Evolutionary conservation across 2,329 filamentous ascomycete species (phyloP).

Genomic region (Simplicillium aogashimaense): DNA sequence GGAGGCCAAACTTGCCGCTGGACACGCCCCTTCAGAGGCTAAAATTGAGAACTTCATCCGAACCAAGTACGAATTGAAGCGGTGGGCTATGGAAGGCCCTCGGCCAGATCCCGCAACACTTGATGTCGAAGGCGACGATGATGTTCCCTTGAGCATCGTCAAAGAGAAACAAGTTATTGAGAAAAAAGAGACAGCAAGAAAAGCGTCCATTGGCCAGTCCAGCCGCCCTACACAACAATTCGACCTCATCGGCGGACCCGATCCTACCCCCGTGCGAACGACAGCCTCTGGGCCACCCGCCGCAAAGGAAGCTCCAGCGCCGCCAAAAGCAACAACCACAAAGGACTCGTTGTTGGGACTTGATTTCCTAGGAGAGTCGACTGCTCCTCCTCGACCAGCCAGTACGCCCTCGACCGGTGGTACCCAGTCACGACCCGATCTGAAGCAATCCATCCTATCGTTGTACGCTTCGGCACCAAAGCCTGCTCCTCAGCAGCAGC

Average conservation of each 20-base stretch:
- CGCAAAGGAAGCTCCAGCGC: conserved; percentile 41
- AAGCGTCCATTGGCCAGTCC: conserved; percentile 43
- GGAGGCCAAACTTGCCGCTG: conserved; percentile 86
- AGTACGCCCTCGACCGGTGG: conserved; percentile 60
- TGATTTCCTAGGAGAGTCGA: conserved; percentile 76
- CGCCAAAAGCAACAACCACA: conserved; percentile 58
- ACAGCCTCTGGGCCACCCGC: conserved; percentile 61
- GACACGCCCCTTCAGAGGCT: conserved; percentile 86
- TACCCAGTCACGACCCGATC: conserved; percentile 72
- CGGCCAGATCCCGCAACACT: conserved; percentile 88
- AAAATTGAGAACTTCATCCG: conserved; percentile 99
- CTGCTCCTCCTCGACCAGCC: conserved; percentile 68
- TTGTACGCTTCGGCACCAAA: conserved; percentile 81
- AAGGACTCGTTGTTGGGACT: conserved; percentile 88
- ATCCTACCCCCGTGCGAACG: conserved; percentile 57
- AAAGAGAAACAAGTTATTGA: conserved; percentile 58
- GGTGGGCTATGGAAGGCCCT: conserved; percentile 97
- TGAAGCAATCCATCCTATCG: conserved; percentile 96
- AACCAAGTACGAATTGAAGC: conserved; percentile 96
- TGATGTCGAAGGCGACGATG: conserved; percentile 77
- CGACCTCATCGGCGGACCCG: conserved; percentile 77
- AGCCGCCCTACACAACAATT: conserved; percentile 38
- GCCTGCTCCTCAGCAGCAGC: conserved; percentile 50
- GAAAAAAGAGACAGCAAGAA: conserved; percentile 47
- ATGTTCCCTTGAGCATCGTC: conserved; percentile 55